Conservation (phyloP, 805 yeast genomes). For the Yueomyces sp. region DNA sequence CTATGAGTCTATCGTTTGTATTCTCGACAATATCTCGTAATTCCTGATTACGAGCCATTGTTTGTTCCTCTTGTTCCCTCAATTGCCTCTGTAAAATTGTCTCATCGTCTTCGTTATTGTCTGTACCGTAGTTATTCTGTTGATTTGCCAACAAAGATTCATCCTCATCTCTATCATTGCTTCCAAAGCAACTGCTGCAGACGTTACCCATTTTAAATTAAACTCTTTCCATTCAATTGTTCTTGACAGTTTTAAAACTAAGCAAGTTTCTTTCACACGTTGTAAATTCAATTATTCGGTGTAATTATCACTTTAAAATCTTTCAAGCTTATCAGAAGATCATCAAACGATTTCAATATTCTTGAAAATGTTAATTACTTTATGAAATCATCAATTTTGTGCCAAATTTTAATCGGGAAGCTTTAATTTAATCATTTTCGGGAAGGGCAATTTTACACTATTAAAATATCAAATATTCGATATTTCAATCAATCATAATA, state of each 20-base stretch:
- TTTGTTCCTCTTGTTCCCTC: slow-evolving; percentile 15
- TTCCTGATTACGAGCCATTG: slow-evolving; percentile 16
- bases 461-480: too few relatives aligned
- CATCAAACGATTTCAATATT: background rate
- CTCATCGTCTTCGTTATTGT: slow-evolving; percentile 4
- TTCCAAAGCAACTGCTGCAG: slow-evolving; percentile 16
- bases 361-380: background rate
- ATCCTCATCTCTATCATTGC: slow-evolving; percentile 10
- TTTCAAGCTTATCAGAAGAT: too few relatives aligned
- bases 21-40: slow-evolving; percentile 20
- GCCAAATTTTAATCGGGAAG: background rate
- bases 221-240: background rate
- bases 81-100: slow-evolving; percentile 10
- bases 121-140: slow-evolving; percentile 15
- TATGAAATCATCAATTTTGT: background rate
- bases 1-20: slow-evolving; percentile 23
- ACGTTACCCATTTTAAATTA: slow-evolving; percentile 16
- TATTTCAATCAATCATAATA: too few relatives aligned
- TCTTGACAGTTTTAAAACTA: background rate
- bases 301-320: too few relatives aligned
- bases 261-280: background rate
- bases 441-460: too few relatives aligned
- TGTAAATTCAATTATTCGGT: background rate
- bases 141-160: slow-evolving; percentile 17
- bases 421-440: too few relatives aligned